Conservation (phyloP, 768 basidiomycete genomes). For the Collybia sp. region DNA sequence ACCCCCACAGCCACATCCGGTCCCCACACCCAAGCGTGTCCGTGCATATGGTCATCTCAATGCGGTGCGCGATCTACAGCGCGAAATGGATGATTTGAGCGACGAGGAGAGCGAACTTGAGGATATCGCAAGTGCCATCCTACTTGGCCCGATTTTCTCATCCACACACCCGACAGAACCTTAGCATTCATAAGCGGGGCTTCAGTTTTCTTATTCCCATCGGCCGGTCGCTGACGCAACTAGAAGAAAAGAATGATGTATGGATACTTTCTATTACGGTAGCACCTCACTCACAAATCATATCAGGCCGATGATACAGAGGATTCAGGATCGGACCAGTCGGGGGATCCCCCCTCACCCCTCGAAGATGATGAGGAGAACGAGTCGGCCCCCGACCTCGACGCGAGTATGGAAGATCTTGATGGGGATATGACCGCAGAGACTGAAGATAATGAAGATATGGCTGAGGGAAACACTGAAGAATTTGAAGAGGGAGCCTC, state of each 20-base stretch:
- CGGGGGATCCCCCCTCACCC: constrained; percentile 34
- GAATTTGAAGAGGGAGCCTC: constrained; percentile 47
- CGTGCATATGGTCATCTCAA: constrained; percentile 55
- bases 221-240: constrained; percentile 65
- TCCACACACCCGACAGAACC: constrained; percentile 34
- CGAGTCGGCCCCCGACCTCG: constrained; percentile 48
- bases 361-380: constrained; percentile 47
- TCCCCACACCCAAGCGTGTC: constrained; percentile 44
- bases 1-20: constrained; percentile 60
- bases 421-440: constrained; percentile 44
- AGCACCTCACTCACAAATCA: neutral
- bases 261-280: constrained; percentile 7
- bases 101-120: constrained; percentile 85
- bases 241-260: constrained; percentile 85
- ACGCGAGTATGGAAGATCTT: constrained; percentile 60
- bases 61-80: constrained; percentile 59
- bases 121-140: constrained; percentile 46
- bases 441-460: constrained; percentile 36
- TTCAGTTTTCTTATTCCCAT: constrained; percentile 68
- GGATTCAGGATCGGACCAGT: constrained; percentile 38
- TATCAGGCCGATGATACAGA: constrained; percentile 48
- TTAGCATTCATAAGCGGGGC: constrained; percentile 60
- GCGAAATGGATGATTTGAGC: constrained; percentile 80
- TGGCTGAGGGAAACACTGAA: constrained; percentile 43
- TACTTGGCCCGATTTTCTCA: too few relatives aligned